Base-by-base conservation (phyloP, 345 rosid genomes). In the Boechera divaricarpa region DNA sequence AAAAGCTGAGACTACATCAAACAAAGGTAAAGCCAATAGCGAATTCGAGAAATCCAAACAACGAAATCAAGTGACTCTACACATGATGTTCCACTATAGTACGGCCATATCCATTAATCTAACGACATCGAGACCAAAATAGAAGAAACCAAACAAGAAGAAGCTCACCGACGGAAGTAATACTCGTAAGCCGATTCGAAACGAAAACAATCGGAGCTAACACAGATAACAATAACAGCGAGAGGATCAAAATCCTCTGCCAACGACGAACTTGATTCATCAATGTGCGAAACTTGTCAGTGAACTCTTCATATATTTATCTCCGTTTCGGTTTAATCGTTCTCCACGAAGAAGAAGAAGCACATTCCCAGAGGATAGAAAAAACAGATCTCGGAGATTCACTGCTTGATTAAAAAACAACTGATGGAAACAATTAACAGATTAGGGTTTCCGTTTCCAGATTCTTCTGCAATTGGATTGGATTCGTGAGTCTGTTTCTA, bases 171-270 rank as follows among this genome's bases (percentile, higher is more conserved):
- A 78, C 32, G 32, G 86, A 70, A 76, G 86, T 79, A 59, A 89
- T 77, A 73, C 67, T 63, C 67, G 83, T 84, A 74, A 84, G 84
- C 49, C 90, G 77, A 79, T 49, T 53, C 15, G 93, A 87, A 69
- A 90, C 84, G 80, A 92, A 80, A 63, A 90, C 29, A 62, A 92
- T 63, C 13, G 98, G 98, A 80, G 97, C 86, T 56, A 92, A 41
- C 3, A 92, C 92, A 63, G 93, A 89, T 63, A 87, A 75, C 70
- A 82, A 82, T 24, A 94, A 90, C 77, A 90, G 57, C 49, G 85
- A 83, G 90, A 94, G 95, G 97, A 90, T 84, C 68, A 85, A 12
- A 69, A 86, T 87, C 97, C 97, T 90, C 97, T 84, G 88, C 86
- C 88, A 80, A 69, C 83, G 90, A 78, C 79, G 90, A 51, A 72